Evolutionary conservation across 2,329 filamentous ascomycete species (phyloP).

Genomic region (Fusarium algeriense): DNA sequence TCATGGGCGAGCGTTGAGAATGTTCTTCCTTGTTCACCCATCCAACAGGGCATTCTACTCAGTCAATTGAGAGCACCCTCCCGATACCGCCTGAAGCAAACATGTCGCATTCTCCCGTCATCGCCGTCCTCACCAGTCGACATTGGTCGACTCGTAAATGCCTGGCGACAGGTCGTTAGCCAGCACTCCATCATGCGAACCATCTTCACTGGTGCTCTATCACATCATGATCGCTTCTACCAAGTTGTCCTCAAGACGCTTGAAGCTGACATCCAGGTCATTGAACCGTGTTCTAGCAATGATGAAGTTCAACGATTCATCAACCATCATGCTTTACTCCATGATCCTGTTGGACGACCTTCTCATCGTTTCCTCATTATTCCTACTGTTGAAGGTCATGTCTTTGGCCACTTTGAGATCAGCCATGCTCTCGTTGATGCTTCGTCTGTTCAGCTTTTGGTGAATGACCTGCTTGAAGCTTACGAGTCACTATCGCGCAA

Average conservation of each 20-base stretch:
- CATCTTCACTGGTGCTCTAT: background rate
- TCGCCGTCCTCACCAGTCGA: background rate
- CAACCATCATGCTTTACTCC: background rate
- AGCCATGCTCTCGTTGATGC: background rate
- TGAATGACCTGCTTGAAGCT: background rate
- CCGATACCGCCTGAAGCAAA: background rate
- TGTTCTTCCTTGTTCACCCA: background rate
- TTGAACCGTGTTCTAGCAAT: background rate
- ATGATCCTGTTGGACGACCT: background rate
- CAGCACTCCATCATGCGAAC: conserved; percentile 6
- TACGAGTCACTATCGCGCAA: background rate
- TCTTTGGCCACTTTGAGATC: background rate
- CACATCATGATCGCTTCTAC: background rate
- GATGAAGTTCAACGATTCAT: background rate
- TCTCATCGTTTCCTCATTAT: background rate
- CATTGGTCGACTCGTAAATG: background rate
- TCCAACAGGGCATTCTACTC: background rate
- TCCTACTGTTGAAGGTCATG: background rate
- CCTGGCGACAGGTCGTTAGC: background rate
- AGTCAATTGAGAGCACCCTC: background rate
- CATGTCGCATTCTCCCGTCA: background rate
- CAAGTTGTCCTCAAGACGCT: background rate
- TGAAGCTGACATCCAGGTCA: background rate
- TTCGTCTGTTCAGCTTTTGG: background rate
- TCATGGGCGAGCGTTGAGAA: background rate